phyloP scores from a whole-genome alignment of 2,329 filamentous ascomycete genomes.

The Stemphylium lycopersici region DNA sequence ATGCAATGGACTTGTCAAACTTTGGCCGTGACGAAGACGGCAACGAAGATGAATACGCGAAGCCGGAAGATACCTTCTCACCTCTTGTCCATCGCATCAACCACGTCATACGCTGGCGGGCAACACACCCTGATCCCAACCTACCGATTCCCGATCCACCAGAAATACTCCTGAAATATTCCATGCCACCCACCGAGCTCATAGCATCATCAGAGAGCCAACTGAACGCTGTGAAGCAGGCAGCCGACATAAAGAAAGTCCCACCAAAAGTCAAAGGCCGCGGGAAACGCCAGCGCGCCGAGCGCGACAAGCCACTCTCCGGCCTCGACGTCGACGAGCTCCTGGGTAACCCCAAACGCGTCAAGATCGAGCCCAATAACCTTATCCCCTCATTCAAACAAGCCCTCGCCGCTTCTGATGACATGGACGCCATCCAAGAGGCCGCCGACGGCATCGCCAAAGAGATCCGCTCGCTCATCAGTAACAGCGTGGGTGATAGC shows the following conservation, averaged over 20 bases:
- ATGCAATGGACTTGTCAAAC: constrained; percentile 84
- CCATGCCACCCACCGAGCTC: constrained; percentile 72
- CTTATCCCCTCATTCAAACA: constrained; percentile 91
- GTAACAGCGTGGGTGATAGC: constrained; percentile 74
- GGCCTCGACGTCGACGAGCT: constrained; percentile 86
- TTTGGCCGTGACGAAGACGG: constrained; percentile 75
- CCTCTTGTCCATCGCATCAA: constrained; percentile 88
- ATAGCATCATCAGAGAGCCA: constrained; percentile 62
- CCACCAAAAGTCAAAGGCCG: constrained; percentile 79
- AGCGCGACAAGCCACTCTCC: constrained; percentile 81
- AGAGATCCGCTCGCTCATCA: constrained; percentile 73
- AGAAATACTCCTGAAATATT: constrained; percentile 68
- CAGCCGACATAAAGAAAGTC: constrained; percentile 81
- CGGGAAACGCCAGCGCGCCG: constrained; percentile 63
- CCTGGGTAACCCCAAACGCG: constrained; percentile 65
- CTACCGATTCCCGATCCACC: constrained; percentile 59
- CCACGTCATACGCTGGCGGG: constrained; percentile 81
- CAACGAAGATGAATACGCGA: constrained; percentile 69
- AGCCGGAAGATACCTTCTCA: constrained; percentile 81
- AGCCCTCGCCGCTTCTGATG: constrained; percentile 66
- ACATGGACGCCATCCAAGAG: constrained; percentile 67
- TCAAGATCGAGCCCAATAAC: constrained; percentile 70
- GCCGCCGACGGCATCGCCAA: constrained; percentile 75
- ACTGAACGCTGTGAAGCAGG: constrained; percentile 69
- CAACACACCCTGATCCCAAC: constrained; percentile 73